Evolutionary conservation across 768 basidiomycete genomes (phyloP).

Genomic region (Terana coerulea): DNA sequence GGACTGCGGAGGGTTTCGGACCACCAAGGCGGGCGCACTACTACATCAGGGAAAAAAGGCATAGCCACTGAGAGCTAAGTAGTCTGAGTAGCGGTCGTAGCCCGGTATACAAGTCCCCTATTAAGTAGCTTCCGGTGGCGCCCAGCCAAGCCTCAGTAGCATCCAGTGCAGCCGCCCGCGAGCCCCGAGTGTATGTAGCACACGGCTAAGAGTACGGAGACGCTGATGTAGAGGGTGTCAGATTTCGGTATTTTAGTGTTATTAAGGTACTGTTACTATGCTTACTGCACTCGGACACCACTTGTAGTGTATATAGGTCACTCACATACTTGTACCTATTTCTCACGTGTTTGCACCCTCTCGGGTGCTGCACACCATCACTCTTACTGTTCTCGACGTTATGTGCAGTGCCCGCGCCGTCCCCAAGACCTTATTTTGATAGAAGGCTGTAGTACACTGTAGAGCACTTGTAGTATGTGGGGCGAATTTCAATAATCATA

Average conservation of each 20-base stretch:
- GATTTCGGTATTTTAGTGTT: neutral
- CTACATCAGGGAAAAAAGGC: neutral
- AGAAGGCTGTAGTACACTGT: neutral
- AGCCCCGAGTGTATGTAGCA: neutral
- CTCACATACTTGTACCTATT: neutral
- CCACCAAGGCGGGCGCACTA: too few relatives aligned
- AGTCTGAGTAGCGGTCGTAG: neutral
- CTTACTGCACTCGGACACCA: neutral
- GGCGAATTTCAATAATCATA: neutral
- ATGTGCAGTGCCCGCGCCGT: too few relatives aligned
- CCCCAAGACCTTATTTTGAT: too few relatives aligned
- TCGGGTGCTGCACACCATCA: too few relatives aligned
- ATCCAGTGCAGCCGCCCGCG: neutral
- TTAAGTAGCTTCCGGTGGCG: neutral
- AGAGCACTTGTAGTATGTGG: neutral
- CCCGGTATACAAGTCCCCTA: neutral
- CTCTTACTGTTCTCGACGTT: too few relatives aligned
- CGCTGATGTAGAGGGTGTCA: neutral
- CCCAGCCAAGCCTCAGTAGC: neutral
- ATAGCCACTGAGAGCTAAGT: neutral
- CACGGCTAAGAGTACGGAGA: neutral
- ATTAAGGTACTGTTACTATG: neutral
- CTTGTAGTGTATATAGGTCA: neutral
- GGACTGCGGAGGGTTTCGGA: constrained; percentile 18
- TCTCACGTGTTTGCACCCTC: too few relatives aligned